These are phyloP conservation scores for Ordospora pajunii DNA, from an alignment of 371 early-diverging fungal genomes.

Conservation along the genomic window DNA sequence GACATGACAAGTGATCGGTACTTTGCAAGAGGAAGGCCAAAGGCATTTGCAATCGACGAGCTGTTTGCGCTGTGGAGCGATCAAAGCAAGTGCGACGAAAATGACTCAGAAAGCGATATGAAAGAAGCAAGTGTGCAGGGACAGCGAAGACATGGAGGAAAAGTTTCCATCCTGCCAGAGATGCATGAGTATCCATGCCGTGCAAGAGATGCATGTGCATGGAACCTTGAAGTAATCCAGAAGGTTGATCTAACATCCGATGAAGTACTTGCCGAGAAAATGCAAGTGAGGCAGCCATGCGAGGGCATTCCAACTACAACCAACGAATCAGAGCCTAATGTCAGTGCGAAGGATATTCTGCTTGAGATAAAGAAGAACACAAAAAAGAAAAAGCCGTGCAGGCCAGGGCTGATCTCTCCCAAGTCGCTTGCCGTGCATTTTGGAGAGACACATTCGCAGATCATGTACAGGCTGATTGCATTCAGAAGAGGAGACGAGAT, in stretches of 20 bases:
- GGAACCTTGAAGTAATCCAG: neutral
- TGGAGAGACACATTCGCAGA: conserved; percentile 34
- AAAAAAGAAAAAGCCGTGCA: neutral
- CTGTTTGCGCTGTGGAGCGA: conserved; percentile 32
- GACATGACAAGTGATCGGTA: conserved; percentile 35
- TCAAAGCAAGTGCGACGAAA: neutral
- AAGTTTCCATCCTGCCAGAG: neutral
- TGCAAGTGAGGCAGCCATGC: neutral
- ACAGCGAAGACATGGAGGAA: neutral
- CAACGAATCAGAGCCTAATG: neutral
- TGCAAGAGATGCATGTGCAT: neutral
- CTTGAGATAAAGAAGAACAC: neutral
- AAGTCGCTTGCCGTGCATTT: conserved; percentile 43
- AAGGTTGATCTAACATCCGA: neutral
- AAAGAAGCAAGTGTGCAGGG: neutral
- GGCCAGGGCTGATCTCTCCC: conserved; percentile 38
- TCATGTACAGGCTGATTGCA: conserved; percentile 46
- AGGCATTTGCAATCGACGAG: neutral
- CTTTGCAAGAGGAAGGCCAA: conserved; percentile 42
- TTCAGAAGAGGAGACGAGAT: conserved; percentile 50
- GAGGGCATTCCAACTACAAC: neutral
- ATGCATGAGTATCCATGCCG: neutral
- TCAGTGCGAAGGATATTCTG: neutral
- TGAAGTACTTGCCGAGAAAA: neutral
- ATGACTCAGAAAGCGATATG: neutral